Conservation (phyloP, 2,329 filamentous ascomycete species). For the Aspergillus bombycis region DNA sequence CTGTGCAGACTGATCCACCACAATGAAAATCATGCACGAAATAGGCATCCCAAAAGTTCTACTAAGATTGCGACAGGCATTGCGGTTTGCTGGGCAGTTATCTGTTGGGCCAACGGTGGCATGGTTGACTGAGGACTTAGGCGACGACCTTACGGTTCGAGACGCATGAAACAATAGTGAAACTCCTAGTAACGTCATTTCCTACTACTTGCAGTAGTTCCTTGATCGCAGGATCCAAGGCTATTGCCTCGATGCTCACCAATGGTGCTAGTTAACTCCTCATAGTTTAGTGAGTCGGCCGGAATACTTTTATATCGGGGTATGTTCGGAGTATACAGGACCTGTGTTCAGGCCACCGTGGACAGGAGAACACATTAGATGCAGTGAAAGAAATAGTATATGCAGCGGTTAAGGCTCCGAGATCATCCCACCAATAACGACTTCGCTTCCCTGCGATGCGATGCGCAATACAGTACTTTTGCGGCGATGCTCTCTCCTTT, state of each 20-base stretch:
- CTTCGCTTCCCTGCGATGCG: background rate
- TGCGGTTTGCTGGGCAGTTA: background rate
- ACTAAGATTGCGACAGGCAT: slow-evolving; percentile 19
- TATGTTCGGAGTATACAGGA: background rate
- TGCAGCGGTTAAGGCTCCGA: background rate
- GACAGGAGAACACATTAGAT: background rate
- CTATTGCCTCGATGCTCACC: background rate
- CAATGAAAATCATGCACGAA: slow-evolving; percentile 8
- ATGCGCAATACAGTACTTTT: background rate
- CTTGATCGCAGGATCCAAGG: background rate
- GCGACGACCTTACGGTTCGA: background rate
- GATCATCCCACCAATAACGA: background rate
- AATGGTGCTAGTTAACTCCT: background rate
- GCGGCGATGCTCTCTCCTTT: background rate
- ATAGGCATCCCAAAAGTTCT: slow-evolving; percentile 7
- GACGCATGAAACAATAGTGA: slow-evolving; percentile 20
- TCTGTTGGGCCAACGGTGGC: background rate
- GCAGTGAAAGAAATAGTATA: background rate
- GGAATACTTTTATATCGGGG: background rate
- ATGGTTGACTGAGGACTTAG: background rate
- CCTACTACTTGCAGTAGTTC: background rate
- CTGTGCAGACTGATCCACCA: slow-evolving; percentile 9
- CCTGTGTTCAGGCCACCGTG: background rate
- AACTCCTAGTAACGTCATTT: slow-evolving; percentile 11
- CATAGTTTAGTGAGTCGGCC: background rate